Percentiles rank a stretch among this genome's conserved stretches.
These are phyloP conservation scores for Fusarium agapanthi DNA, from an alignment of 2,329 filamentous ascomycete genomes.

Conservation along the genomic window DNA sequence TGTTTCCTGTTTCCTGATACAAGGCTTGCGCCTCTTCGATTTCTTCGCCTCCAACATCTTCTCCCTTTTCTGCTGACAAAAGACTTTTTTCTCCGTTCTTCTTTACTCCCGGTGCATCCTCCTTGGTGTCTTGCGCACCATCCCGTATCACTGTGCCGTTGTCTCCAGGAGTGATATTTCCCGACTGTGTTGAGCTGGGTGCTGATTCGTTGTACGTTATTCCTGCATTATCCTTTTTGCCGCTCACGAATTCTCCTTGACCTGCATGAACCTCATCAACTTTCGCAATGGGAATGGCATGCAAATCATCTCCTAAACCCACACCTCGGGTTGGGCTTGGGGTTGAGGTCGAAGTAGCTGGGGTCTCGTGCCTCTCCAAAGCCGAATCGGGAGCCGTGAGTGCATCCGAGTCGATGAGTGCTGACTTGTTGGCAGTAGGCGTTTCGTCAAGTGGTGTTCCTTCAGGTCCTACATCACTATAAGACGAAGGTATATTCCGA, in stretches of 20 bases:
- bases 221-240: background rate
- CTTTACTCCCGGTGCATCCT: background rate
- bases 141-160: slow-evolving; percentile 10
- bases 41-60: slow-evolving; percentile 8
- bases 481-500: slow-evolving; percentile 50
- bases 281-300: background rate
- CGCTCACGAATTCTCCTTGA: background rate
- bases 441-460: slow-evolving; percentile 35
- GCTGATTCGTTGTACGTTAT: background rate
- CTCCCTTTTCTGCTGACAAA: background rate
- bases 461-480: slow-evolving; percentile 47
- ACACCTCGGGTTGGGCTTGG: slow-evolving; percentile 13
- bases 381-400: slow-evolving; percentile 7
- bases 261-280: background rate
- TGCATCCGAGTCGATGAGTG: slow-evolving; percentile 20
- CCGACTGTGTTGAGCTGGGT: background rate
- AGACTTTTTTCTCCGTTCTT: background rate
- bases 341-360: slow-evolving; percentile 26
- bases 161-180: background rate
- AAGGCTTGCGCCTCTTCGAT: slow-evolving; percentile 9
- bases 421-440: slow-evolving; percentile 27
- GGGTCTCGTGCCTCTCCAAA: slow-evolving; percentile 25
- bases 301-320: background rate
- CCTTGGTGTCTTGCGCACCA: background rate
- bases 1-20: slow-evolving; percentile 1